Percentiles rank a stretch among this genome's conserved stretches.
Evolutionary conservation across 352 stramenopile species (phyloP).

Genomic region (Phytopythium kandeliae): DNA sequence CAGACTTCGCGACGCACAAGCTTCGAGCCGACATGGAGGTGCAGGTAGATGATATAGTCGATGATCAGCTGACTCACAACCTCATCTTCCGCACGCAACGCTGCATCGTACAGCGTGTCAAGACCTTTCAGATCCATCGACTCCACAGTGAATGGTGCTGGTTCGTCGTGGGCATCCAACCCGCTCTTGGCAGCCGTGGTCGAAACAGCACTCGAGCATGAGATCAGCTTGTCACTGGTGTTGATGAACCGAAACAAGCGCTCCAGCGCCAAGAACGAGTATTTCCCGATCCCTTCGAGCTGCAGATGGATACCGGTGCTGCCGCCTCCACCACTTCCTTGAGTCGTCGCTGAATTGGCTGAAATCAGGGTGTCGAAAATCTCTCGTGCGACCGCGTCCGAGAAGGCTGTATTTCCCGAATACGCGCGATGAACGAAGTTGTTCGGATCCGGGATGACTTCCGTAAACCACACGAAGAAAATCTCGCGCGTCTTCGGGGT

Average conservation of each 20-base stretch:
- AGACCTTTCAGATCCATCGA: conserved; percentile 55
- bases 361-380: conserved; percentile 42
- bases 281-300: conserved; percentile 39
- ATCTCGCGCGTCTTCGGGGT: conserved; percentile 32
- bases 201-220: conserved; percentile 16
- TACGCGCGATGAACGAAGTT: conserved; percentile 72
- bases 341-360: conserved; percentile 1
- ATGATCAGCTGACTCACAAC: conserved; percentile 42
- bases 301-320: conserved; percentile 32
- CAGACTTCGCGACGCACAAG: conserved; percentile 65
- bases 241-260: conserved; percentile 62
- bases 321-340: conserved; percentile 2
- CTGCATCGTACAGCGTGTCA: conserved; percentile 51
- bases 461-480: conserved; percentile 75
- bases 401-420: conserved; percentile 53
- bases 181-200: neutral
- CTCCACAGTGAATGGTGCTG: conserved; percentile 44
- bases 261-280: conserved; percentile 54
- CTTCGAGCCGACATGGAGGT: conserved; percentile 64
- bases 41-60: conserved; percentile 70
- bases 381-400: conserved; percentile 36
- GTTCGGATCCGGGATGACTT: conserved; percentile 56
- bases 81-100: conserved; percentile 29
- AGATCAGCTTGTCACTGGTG: conserved; percentile 35
- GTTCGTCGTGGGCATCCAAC: conserved; percentile 12